Conservation (phyloP, 179 eudicot species). For the Pouteria campechiana region DNA sequence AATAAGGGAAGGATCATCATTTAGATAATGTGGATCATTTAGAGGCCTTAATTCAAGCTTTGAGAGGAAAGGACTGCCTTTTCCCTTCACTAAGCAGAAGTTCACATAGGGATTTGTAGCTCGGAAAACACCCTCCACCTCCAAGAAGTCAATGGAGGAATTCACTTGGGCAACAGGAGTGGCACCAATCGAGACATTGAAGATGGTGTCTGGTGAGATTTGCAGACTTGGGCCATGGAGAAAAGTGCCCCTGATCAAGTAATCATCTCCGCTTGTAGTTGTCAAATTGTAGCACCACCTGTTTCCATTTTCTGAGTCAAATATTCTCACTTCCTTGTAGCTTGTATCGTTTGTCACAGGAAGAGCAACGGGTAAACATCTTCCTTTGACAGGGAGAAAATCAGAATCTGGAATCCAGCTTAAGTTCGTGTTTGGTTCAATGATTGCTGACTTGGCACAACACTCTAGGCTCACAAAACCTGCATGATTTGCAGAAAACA, state of each 20-base stretch:
- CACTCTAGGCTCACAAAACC: constrained; percentile 23
- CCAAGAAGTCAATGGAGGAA: constrained; percentile 7
- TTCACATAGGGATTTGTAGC: constrained; percentile 12
- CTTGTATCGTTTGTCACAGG: neutral
- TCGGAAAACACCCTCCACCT: constrained; percentile 16
- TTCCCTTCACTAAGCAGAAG: constrained; percentile 19
- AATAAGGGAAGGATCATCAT: constrained; percentile 3
- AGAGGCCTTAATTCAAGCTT: constrained; percentile 27
- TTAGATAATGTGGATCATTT: constrained; percentile 12
- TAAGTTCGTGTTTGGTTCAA: constrained; percentile 16
- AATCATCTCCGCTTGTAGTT: constrained; percentile 19
- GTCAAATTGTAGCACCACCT: constrained; percentile 29
- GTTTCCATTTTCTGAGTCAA: constrained; percentile 6
- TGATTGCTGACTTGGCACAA: constrained; percentile 13
- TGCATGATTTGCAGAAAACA: constrained; percentile 5
- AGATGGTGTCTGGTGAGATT: constrained; percentile 5
- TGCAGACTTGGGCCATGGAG: constrained; percentile 6
- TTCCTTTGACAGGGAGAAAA: constrained; percentile 14
- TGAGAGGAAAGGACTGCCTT: constrained; percentile 25
- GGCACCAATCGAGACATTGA: constrained; percentile 13
- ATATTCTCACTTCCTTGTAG: constrained; percentile 12
- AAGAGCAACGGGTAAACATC: constrained; percentile 12
- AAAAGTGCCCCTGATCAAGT: constrained; percentile 32
- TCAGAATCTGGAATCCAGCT: constrained; percentile 17
- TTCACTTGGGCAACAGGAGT: constrained; percentile 18